phyloP scores from a whole-genome alignment of 805 yeast species.

The Huiozyma naganishii region DNA sequence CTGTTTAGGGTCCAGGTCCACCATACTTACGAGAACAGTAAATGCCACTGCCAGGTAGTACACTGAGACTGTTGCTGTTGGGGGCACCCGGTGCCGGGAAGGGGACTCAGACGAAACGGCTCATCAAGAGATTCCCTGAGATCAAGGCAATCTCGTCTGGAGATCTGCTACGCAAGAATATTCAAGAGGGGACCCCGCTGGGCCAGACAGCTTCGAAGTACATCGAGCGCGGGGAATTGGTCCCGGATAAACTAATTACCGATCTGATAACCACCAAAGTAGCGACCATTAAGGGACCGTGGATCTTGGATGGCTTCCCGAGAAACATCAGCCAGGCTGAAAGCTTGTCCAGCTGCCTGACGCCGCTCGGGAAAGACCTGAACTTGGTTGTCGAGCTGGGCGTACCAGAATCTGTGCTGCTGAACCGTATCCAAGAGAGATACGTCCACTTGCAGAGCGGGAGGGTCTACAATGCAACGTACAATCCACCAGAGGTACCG shows the following conservation, averaged over 20 bases:
- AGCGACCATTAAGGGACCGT: constrained; percentile 34
- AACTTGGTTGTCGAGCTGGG: constrained; percentile 77
- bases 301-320: constrained; percentile 91
- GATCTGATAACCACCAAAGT: constrained; percentile 30
- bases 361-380: constrained; percentile 31
- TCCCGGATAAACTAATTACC: constrained; percentile 67
- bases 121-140: constrained; percentile 42
- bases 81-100: constrained; percentile 97
- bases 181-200: constrained; percentile 39
- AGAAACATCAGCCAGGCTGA: constrained; percentile 67
- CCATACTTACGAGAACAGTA: too few relatives aligned
- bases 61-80: constrained; percentile 52
- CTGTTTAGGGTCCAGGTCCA: too few relatives aligned
- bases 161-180: constrained; percentile 64
- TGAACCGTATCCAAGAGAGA: constrained; percentile 72
- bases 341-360: constrained; percentile 38
- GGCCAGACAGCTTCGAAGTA: constrained; percentile 48
- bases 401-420: constrained; percentile 76
- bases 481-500: constrained; percentile 78
- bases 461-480: constrained; percentile 72
- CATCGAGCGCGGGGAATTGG: constrained; percentile 53
- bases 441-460: constrained; percentile 83
- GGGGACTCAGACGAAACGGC: constrained; percentile 72
- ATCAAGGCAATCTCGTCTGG: constrained; percentile 70
- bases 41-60: too few relatives aligned